Percentiles rank a stretch among this genome's conserved stretches.
These are phyloP conservation scores for Acanthamoeba castellanii DNA, from an alignment of 208 protist species.

Conservation along the genomic window DNA sequence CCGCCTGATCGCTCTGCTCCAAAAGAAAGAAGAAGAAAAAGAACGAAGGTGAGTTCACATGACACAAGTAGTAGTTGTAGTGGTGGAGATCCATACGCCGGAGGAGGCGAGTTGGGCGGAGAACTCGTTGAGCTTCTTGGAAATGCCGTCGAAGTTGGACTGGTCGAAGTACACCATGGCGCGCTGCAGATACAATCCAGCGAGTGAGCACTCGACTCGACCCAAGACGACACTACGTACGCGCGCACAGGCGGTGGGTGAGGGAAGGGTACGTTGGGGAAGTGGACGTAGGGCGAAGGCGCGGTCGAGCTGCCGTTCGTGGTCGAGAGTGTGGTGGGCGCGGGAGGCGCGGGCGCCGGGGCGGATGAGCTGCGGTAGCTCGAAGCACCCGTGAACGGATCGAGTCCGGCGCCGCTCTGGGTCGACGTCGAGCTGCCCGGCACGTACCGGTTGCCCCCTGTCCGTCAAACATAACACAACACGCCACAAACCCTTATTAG, in stretches of 20 bases:
- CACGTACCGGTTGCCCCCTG: conserved; percentile 67
- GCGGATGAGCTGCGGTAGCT: neutral
- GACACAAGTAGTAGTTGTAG: neutral
- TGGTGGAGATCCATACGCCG: neutral
- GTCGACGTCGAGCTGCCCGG: conserved; percentile 59
- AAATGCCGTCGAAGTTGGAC: conserved; percentile 60
- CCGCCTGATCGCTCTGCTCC: neutral
- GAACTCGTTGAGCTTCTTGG: conserved; percentile 73
- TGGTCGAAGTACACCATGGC: conserved; percentile 72
- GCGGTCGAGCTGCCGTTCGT: neutral
- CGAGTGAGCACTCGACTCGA: neutral
- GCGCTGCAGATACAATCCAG: neutral
- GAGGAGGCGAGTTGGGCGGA: neutral
- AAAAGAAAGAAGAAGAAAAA: too few species aligned
- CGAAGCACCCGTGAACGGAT: neutral
- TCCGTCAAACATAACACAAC: neutral
- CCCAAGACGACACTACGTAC: neutral
- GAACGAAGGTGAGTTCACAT: neutral
- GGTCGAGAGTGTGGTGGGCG: neutral
- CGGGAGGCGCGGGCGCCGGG: neutral
- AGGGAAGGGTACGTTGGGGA: neutral
- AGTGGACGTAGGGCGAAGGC: neutral
- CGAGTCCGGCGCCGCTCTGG: neutral
- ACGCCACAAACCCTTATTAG: neutral
- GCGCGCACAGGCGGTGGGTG: too few species aligned